A percentile compares a stretch with the other conserved stretches of the same genome.
These are phyloP conservation scores for Chimonanthus salicifolius DNA, from an alignment of 164 flowering plant genomes.

Conservation along the genomic window DNA sequence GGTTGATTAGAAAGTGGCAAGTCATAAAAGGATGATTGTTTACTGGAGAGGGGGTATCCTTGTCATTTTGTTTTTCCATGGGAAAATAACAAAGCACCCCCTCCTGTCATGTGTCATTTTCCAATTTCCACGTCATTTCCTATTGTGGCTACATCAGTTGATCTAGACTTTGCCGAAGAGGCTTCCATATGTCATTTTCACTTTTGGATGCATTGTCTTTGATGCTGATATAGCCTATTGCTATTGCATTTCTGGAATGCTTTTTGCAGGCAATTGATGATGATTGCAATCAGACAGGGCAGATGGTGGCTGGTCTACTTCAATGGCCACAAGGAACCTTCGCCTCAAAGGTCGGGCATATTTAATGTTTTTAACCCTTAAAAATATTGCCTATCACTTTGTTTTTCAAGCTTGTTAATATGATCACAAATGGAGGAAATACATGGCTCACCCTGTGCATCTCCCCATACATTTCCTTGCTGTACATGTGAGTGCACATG, in stretches of 20 bases:
- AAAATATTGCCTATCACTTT: background rate
- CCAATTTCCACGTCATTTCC: no score
- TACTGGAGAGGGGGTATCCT: no score
- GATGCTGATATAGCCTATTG: background rate
- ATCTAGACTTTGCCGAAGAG: no score
- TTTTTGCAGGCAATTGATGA: conserved; percentile 86
- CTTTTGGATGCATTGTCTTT: background rate
- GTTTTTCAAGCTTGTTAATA: background rate
- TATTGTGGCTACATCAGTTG: no score
- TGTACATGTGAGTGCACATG: no score
- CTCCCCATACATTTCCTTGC: no score
- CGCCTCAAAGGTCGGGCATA: conserved; percentile 78
- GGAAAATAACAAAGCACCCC: no score
- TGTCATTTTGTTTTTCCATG: no score
- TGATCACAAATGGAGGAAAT: background rate
- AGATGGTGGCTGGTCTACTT: conserved; percentile 91
- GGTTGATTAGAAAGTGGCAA: no score
- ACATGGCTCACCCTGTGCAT: no score
- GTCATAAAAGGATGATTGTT: no score
- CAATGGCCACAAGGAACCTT: conserved; percentile 98
- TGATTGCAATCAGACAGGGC: conserved; percentile 97
- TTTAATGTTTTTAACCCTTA: background rate
- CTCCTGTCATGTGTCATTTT: no score
- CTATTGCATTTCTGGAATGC: background rate
- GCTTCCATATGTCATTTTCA: background rate